Evolutionary conservation across 1,139 yeast genomes (phyloP).

Genomic region (Candida sojae): DNA sequence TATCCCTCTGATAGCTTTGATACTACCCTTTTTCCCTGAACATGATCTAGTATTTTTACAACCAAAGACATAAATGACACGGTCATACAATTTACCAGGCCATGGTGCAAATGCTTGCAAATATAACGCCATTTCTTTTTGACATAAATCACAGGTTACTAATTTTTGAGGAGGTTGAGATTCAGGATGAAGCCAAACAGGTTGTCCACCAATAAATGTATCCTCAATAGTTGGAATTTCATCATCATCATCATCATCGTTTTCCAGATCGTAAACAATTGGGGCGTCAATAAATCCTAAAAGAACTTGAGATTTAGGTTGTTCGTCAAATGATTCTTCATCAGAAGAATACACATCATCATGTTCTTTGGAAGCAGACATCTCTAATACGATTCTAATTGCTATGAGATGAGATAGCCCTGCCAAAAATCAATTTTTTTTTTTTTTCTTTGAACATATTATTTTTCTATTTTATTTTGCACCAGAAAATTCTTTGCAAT

Average conservation of each 20-base stretch:
- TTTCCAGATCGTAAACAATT: slow-evolving; percentile 18
- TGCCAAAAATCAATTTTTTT: slow-evolving; percentile 10
- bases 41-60: slow-evolving; percentile 64
- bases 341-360: slow-evolving; percentile 47
- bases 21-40: slow-evolving; percentile 64
- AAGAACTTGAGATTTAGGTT: slow-evolving; percentile 32
- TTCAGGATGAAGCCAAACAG: slow-evolving; percentile 55
- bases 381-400: slow-evolving; percentile 5
- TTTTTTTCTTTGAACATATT: neutral
- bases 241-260: slow-evolving; percentile 20
- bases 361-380: slow-evolving; percentile 23
- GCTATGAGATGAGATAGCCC: slow-evolving; percentile 7
- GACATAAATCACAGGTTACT: slow-evolving; percentile 67
- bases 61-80: slow-evolving; percentile 77
- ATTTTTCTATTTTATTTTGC: slow-evolving; percentile 3
- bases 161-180: slow-evolving; percentile 56
- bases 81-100: slow-evolving; percentile 70
- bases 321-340: slow-evolving; percentile 30
- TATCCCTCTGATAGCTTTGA: slow-evolving; percentile 76
- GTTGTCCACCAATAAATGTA: slow-evolving; percentile 79
- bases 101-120: slow-evolving; percentile 82
- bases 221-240: slow-evolving; percentile 65
- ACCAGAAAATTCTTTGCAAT: no score
- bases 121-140: slow-evolving; percentile 60
- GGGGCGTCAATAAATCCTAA: slow-evolving; percentile 69